Conservation (phyloP, 805 yeast genomes). For the Metschnikowia shivogae region DNA sequence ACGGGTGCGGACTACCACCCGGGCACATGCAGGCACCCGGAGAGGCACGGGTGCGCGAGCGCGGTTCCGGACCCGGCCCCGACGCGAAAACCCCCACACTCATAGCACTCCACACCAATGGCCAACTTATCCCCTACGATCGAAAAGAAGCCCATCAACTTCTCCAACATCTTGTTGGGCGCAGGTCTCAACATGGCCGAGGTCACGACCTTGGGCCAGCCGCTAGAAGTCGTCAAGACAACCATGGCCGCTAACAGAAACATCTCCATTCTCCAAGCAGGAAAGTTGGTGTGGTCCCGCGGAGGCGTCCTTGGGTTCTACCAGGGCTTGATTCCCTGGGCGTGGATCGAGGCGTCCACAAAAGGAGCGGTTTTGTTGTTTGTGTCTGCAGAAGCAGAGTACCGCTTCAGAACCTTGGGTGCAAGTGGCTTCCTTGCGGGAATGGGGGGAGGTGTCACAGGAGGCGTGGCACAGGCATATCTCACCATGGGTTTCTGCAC, state of each 20-base stretch:
- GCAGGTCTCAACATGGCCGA: constrained; percentile 82
- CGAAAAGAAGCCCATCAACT: constrained; percentile 81
- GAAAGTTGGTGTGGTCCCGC: constrained; percentile 79
- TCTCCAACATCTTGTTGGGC: constrained; percentile 87
- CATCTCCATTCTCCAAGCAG: constrained; percentile 62
- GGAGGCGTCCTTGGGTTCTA: constrained; percentile 92
- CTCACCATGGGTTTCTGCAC: constrained; percentile 97
- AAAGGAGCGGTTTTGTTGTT: constrained; percentile 95
- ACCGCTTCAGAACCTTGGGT: constrained; percentile 61
- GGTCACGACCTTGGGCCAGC: constrained; percentile 94
- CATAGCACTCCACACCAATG: neutral
- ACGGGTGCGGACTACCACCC: too few species aligned
- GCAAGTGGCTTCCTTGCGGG: constrained; percentile 72
- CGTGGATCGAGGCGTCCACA: constrained; percentile 99
- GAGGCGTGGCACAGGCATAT: constrained; percentile 96
- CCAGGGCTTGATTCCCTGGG: constrained; percentile 99
- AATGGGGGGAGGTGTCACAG: constrained; percentile 91
- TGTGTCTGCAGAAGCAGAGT: constrained; percentile 90
- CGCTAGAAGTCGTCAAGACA: constrained; percentile 91
- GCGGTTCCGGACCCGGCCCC: neutral
- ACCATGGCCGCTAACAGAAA: constrained; percentile 97
- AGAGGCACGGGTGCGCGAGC: too few species aligned
- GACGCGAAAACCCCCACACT: neutral
- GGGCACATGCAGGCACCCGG: too few species aligned
- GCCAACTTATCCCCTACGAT: constrained; percentile 20